Base-by-base conservation (phyloP, 345 rosid species). In the Gossypium thurberi region DNA sequence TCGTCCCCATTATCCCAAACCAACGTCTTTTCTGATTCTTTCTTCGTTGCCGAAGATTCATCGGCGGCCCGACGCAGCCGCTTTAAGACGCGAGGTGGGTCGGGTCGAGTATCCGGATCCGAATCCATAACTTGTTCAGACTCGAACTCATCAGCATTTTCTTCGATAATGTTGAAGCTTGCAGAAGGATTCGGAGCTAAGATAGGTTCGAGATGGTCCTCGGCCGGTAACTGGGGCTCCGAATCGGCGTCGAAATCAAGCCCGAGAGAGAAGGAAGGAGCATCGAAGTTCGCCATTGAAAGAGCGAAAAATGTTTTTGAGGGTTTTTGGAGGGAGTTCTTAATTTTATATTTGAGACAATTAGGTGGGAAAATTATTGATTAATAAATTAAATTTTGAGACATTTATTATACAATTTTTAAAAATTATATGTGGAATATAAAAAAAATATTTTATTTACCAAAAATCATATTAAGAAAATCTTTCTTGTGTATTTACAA, bases 181-280 rank as follows among this genome's bases (percentile, higher is more conserved):
- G 79, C 17, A 17, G 74, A 74, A 51, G 80, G 42, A 72, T 17
- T 79, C 1, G 79, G 66, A 65, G 74, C 52, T 25, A 71, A 4
- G 14, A 25, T 17, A 42, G 12, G 17, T 21, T 20, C 55, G 20
- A 58, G 73, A 64, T 42, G 69, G 1, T 20, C 65, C 3, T 12
- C 50, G 17, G 65, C 37, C 37, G 75, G 63, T 12, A 48, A 44
- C 7, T 15, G 76, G 65, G 81, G 74, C 60, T 79, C 84, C 63
- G 76, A 25, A 1, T 83, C 87, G 71, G 64, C 63, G 65, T 89
- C 91, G 15, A 85, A 74, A 70, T 92, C 98, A 37, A 89, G 79
- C 26, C 94, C 97, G 77, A 94, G 96, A 12, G 95, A 92, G 79
- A 94, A 94, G 3, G 98, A 90, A 8, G 99, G 99, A 37, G 90